Evolutionary conservation across 148 eudicot genomes (phyloP).

Genomic region (Bassia scoparia): DNA sequence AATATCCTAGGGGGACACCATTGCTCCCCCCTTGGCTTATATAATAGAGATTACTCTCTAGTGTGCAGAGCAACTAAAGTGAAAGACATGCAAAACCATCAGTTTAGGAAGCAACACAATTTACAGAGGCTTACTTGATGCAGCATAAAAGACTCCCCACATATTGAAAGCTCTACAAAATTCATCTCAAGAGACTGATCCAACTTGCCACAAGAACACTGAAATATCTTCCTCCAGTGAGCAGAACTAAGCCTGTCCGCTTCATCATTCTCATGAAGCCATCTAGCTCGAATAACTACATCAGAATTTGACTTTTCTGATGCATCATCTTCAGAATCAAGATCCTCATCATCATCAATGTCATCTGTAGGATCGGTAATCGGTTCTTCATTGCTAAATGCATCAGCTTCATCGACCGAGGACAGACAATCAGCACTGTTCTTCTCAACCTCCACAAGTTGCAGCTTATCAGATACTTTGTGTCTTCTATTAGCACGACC

Average conservation of each 20-base stretch:
- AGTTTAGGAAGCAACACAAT: background rate
- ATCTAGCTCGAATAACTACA: conserved; percentile 51
- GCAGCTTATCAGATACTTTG: conserved; percentile 23
- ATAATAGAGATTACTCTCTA: no score
- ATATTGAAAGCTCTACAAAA: conserved; percentile 71
- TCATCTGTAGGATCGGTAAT: conserved; percentile 20
- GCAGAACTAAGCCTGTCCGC: conserved; percentile 69
- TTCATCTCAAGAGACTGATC: conserved; percentile 50
- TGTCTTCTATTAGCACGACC: conserved; percentile 32
- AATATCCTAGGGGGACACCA: no score
- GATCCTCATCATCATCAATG: conserved; percentile 20
- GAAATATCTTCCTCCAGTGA: conserved; percentile 81
- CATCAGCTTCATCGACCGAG: conserved; percentile 29
- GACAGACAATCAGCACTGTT: conserved; percentile 36
- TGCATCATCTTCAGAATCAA: conserved; percentile 25
- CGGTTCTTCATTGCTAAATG: conserved; percentile 31
- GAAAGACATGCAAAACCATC: background rate
- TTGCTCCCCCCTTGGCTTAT: no score
- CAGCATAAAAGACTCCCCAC: conserved; percentile 95
- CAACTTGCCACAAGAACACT: conserved; percentile 72
- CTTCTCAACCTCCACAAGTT: conserved; percentile 29
- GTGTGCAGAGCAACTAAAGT: background rate
- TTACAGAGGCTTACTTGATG: conserved; percentile 70
- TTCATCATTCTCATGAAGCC: conserved; percentile 77
- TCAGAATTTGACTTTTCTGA: conserved; percentile 25